Evolutionary conservation across 306 rosid species (phyloP), one percentile per base, ranked within the genome.

Genomic region (Urtica urens): DNA sequence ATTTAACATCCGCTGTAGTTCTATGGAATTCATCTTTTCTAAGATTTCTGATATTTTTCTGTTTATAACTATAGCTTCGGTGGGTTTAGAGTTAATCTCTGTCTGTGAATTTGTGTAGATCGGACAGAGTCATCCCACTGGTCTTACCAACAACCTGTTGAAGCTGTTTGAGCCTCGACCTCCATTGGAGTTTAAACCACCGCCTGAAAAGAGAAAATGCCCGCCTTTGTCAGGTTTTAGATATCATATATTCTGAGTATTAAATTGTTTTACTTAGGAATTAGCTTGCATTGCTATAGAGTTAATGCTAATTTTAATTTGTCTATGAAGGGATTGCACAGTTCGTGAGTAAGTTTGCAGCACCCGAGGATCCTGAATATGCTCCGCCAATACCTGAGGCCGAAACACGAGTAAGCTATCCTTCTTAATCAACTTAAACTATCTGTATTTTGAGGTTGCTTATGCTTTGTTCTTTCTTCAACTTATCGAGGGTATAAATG

Each of bases 101-200:
- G 13, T 51, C 40, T 33, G 37, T 23, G 44, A 29, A 16, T 12
- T 10, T 59, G 43, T 63, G 74, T 78, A 92, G 99, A 92, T 92
- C 59, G 99, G 99, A 52, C 96, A 82, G 83, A 82, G 94, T 68
- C 99, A 92, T 39, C 99, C 99, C 3, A 92, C 99, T 53, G 99
- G 99, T 61, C 79, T 92, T 35, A 92, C 99, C 2, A 19, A 83
- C 51, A 92, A 80, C 39, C 79, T 92, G 15, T 66, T 92, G 75
- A 92, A 82, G 75, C 86, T 92, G n/a, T 92, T 92, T 50, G 99
- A 92, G 72, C 96, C 99, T n/a, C 63, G 99, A 46, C 96, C 83
- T 6, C 99, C 99, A 0, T 54, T 92, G 70, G 94, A 92, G 49
- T 92, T 62, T 54, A 92, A 92, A 52, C 96, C 99, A 11, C 99